Evolutionary conservation across 139 green algal species (phyloP), one percentile per base, ranked within the genome.

Genomic region (Micromonas pusilla): DNA sequence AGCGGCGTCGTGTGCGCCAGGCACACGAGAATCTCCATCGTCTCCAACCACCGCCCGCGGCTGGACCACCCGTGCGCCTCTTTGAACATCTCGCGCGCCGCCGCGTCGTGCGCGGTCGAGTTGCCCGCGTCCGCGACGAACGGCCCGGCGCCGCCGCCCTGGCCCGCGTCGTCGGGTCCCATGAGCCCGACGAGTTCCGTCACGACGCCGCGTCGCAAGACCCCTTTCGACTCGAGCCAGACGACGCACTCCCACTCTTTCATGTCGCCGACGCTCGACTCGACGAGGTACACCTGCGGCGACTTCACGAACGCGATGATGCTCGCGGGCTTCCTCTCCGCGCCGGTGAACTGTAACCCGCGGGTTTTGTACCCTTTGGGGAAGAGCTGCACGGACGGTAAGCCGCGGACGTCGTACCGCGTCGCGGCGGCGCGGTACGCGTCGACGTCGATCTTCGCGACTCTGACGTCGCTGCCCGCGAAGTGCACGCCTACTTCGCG

Each of bases 381-480:
- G 19, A 67, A 78, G 6, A 78, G 53, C 39, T 54, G 26, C 39
- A 78, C 52, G 26, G 72, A 32, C 9, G 72, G 72, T 3, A 78
- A 38, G 3, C 72, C 72, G 52, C n/a, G 68, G 26, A 78, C 53
- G 72, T 68, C 45, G 45, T 78, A 78, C 68, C 21, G 23, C 0
- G 6, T 9, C 34, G 34, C 34, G 39, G 53, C 9, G 5, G 72
- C 28, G 21, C 38, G 72, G 23, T 52, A 21, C 39, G 39, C 31
- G 72, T 78, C 72, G 13, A 67, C 63, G 65, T 81, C 36, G 16
- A 80, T 4, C 33, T 38, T 54, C 21, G 64, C 76, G 37, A 81
- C 25, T 9, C 66, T 39, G 34, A 81, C 76, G n/a, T 32, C 65
- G 52, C 38, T n/a, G 34, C 65, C 39, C 38, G 32, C 36, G 37